A percentile compares a stretch with the other conserved stretches of the same genome.
phyloP scores from a whole-genome alignment of 306 rosid species.

The Cucurbita ficifolia region DNA sequence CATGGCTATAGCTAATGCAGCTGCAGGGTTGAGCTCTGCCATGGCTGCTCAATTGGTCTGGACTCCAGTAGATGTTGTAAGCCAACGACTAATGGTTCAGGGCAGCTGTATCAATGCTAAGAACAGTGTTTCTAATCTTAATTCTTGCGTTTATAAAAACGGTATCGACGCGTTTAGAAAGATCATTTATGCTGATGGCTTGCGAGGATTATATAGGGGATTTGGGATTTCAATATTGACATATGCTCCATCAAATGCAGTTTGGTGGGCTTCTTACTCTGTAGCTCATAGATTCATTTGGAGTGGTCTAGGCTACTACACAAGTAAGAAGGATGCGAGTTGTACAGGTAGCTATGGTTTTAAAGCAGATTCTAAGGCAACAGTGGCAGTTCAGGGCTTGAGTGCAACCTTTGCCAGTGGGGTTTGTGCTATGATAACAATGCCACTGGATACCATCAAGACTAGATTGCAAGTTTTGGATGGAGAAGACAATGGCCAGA shows the following conservation, averaged over 20 bases:
- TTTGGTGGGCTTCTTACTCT: slow-evolving; percentile 97
- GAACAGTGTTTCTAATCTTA: slow-evolving; percentile 23
- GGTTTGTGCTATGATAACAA: slow-evolving; percentile 69
- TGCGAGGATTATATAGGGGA: slow-evolving; percentile 76
- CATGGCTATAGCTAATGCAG: slow-evolving; percentile 54
- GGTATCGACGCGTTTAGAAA: slow-evolving; percentile 79
- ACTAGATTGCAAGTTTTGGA: slow-evolving; percentile 93
- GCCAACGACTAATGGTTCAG: slow-evolving; percentile 89
- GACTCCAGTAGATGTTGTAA: slow-evolving; percentile 93
- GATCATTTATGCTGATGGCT: slow-evolving; percentile 57
- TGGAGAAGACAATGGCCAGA: slow-evolving; percentile 61
- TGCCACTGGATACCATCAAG: slow-evolving; percentile 81
- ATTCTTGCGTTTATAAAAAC: slow-evolving; percentile 41
- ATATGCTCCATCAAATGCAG: slow-evolving; percentile 92
- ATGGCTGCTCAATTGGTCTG: slow-evolving; percentile 91
- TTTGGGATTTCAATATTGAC: slow-evolving; percentile 79
- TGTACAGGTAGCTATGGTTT: slow-evolving; percentile 15
- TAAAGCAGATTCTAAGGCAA: slow-evolving; percentile 47
- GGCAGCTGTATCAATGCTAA: slow-evolving; percentile 21
- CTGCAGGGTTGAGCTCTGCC: slow-evolving; percentile 79
- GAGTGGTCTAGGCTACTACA: slow-evolving; percentile 45
- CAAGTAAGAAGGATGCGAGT: slow-evolving; percentile 28
- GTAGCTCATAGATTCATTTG: slow-evolving; percentile 62
- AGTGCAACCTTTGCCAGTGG: slow-evolving; percentile 93
- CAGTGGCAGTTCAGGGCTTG: slow-evolving; percentile 60